Conservation (phyloP, 139 green algal species). For the Choricystis sp. region DNA sequence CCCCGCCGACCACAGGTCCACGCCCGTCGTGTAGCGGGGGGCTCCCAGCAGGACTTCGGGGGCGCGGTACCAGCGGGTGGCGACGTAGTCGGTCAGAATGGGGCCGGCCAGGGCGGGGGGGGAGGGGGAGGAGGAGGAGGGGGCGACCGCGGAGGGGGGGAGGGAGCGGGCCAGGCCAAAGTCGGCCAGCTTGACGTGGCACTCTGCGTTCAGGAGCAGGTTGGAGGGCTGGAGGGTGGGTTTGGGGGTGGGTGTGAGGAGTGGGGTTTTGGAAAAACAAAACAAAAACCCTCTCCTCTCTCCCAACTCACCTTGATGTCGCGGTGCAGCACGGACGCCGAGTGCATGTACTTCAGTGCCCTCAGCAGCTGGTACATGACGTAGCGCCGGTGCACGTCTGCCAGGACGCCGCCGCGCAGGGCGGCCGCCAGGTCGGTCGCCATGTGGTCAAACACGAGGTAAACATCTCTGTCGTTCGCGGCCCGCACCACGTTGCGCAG, state of each 20-base stretch:
- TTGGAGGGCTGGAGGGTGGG: constrained; percentile 68
- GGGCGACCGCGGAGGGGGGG: not conserved
- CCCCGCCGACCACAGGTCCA: constrained; percentile 94
- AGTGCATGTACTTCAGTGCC: constrained; percentile 94
- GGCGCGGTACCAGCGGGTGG: constrained; percentile 91
- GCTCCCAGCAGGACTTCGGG: constrained; percentile 93
- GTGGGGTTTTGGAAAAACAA: not conserved
- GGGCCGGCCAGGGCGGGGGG: constrained; percentile 28
- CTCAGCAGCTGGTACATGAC: constrained; percentile 99
- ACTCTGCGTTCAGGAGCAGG: constrained; percentile 95
- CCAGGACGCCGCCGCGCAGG: constrained; percentile 87
- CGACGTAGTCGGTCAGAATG: constrained; percentile 96
- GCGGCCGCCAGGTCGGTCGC: constrained; percentile 90
- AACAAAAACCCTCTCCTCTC: not conserved
- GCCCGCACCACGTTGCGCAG: constrained; percentile 89
- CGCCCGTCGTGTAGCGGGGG: constrained; percentile 85
- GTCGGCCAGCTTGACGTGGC: constrained; percentile 92
- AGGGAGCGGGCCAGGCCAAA: constrained; percentile 69
- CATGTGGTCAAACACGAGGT: constrained; percentile 98
- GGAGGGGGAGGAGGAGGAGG: not conserved
- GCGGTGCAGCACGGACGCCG: constrained; percentile 80
- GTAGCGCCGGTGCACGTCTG: constrained; percentile 95
- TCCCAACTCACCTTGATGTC: constrained; percentile 76
- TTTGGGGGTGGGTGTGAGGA: not conserved
- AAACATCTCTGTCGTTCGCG: constrained; percentile 91